phyloP scores from a whole-genome alignment of 176 grass and related monocot species.

The Microstegium vimineum region DNA sequence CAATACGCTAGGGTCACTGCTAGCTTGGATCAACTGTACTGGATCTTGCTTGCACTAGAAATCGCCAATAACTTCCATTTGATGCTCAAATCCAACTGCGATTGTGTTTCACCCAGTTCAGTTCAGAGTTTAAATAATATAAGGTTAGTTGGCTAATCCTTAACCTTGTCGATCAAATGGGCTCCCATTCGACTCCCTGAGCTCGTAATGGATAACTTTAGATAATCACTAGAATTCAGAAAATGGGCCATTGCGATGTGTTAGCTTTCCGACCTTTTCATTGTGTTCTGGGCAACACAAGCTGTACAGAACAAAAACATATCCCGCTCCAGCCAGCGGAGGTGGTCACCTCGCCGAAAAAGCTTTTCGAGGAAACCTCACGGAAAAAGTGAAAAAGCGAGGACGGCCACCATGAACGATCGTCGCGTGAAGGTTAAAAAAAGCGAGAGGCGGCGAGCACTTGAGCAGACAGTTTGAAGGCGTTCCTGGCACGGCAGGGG shows the following conservation, averaged over 20 bases:
- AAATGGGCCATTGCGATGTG: background rate
- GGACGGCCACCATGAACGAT: background rate
- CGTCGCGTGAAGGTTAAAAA: background rate
- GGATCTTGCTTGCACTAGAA: background rate
- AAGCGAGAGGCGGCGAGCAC: constrained; percentile 1
- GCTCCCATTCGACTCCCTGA: background rate
- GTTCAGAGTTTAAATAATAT: background rate
- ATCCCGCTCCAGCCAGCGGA: background rate
- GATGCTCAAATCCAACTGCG: background rate
- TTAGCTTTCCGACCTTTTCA: background rate
- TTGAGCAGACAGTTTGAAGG: background rate
- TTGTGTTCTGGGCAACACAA: background rate
- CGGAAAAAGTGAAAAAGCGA: background rate
- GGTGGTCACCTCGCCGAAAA: background rate
- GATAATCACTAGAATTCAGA: background rate
- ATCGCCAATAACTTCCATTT: background rate
- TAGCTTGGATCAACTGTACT: background rate
- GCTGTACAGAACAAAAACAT: background rate
- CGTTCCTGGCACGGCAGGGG: background rate
- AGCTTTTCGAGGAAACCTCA: constrained; percentile 1
- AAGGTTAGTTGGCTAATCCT: background rate
- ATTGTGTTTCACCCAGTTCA: background rate
- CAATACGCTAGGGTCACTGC: background rate
- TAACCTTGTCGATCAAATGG: background rate
- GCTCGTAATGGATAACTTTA: background rate